Base-by-base conservation (phyloP, 176 grass and related monocot species). In the Bromus sterilis region DNA sequence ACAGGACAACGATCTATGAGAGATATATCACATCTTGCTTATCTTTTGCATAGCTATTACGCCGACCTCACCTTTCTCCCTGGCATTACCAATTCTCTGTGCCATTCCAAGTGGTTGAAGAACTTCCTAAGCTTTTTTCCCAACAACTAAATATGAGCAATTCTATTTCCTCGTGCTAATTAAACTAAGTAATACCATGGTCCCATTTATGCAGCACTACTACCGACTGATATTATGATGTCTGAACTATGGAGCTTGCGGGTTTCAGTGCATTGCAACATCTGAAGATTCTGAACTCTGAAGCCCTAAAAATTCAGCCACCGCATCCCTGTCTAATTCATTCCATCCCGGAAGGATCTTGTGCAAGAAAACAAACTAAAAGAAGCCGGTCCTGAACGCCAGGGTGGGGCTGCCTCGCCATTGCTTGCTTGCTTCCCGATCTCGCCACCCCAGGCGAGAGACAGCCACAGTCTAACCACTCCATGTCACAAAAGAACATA, bases 401-500 rank as follows among this genome's bases (percentile, higher is more conserved):
- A 28, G 49, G 70, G 77, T 81, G 66, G 58, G 32, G 41, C 55
- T 30, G 62, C 75, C 67, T 33, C 11, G 66, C 49, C 0, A 0
- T 53, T 33, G 42, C 31, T 85, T 12, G 81, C 23, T 76, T 85
- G 71, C 87, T 89, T 89, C 63, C 62, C 55, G 14, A 23, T 76
- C 77, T 81, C 82, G 77, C 76, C 60, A 43, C 44, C 15, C 30
- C 80, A 66, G 84, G 34, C 36, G 18, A 37, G 11, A 46, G 88
- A 86, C 46, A 86, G 66, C 11, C 83, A 74, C 59, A 0, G 66
- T 31, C 79, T 20, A 86, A 55, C 88, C 23, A 79, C 83, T 78
- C 43, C 34, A 55, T 41, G 35, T 31, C 75, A 73, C 42, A 56
- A 71, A 85, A 23, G 76, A 36, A 43, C 64, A 53, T 34, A 82